Base-by-base conservation (phyloP, 2,329 filamentous ascomycete genomes). In the Colletotrichum endophyticum region DNA sequence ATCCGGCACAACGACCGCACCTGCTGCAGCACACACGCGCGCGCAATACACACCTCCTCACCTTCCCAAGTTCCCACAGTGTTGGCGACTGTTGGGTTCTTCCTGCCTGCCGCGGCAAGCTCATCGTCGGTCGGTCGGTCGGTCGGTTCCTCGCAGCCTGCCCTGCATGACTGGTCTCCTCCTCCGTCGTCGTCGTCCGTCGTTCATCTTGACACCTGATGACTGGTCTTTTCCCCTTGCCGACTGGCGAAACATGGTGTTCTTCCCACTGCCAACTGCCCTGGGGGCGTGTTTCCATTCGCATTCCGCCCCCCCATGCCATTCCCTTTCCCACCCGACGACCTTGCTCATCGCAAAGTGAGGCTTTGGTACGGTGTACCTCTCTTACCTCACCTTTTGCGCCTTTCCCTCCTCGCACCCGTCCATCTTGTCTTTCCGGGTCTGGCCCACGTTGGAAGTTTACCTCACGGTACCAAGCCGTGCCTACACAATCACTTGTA, bases 371-470 rank as follows among this genome's bases (percentile, higher is more conserved):
- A 36, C 49, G 59, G 39, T 25, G 59, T 66, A 36, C 70, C 32
- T 72, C 49, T 36, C 39, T 44, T 56, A 30, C 71, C 34, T 74
- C 44, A 34, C 28, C 62, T 66, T 75, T 49, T 36, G 27, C 71
- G 44, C 66, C 74, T 67, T 66, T 75, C 36, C 70, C 74, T 68
- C 59, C 39, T 57, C 72, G 57, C 71, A 59, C 28, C 44, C 64
- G 57, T 70, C 74, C 67, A 70, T 77, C 62, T 72, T 77, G 72
- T 68, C 72, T 75, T 77, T 69, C 74, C 63, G 39, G 57, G 70
- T 34, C 39, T 66, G 63, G 57, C 70, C 73, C 73, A 76, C 70
- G 73, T 76, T 76, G 57, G 70, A 63, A 49, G 57, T 72, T 75
- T 72, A 62, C 49, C 49, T 57, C 67, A 66, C 66, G n/a, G 70